Evolutionary conservation across 805 yeast genomes (phyloP).

Genomic region (Wickerhamomyces subpelliculosus): DNA sequence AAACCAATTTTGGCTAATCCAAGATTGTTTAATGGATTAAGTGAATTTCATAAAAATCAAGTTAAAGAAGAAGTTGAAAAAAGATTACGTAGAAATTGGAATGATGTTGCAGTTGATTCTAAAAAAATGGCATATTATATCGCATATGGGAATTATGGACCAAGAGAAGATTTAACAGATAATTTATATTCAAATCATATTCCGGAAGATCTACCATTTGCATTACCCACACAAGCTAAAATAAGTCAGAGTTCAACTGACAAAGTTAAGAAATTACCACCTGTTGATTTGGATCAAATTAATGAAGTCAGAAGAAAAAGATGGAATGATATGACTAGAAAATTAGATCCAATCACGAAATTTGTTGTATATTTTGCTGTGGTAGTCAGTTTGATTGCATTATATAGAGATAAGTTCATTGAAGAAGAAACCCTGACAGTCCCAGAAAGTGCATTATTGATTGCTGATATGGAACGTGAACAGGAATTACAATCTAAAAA

Average conservation of each 20-base stretch:
- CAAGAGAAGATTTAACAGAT: conserved; percentile 46
- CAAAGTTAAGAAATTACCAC: conserved; percentile 26
- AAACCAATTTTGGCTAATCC: conserved; percentile 35
- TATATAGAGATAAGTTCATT: conserved; percentile 46
- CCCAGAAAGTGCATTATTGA: conserved; percentile 29
- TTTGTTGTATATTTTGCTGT: conserved; percentile 42
- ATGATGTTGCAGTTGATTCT: conserved; percentile 35
- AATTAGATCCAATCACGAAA: conserved; percentile 52
- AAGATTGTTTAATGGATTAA: conserved; percentile 20
- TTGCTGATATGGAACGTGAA: conserved; percentile 28
- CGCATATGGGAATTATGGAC: conserved; percentile 68
- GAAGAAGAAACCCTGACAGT: conserved; percentile 35
- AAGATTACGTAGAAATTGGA: conserved; percentile 50
- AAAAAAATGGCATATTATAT: conserved; percentile 55
- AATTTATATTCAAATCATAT: conserved; percentile 34
- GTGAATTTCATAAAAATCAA: conserved; percentile 50
- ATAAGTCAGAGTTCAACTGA: conserved; percentile 6
- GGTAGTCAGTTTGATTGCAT: conserved; percentile 42
- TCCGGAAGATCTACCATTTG: conserved; percentile 60
- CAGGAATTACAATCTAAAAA: conserved; percentile 3
- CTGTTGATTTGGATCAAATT: conserved; percentile 34
- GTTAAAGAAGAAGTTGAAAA: conserved; percentile 44
- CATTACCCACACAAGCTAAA: conserved; percentile 28
- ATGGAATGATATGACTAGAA: conserved; percentile 39
- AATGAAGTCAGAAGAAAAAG: conserved; percentile 36